Evolutionary conservation across 2,329 filamentous ascomycete genomes (phyloP), one percentile per base, ranked within the genome.

Genomic region (Xylariaceae sp.): DNA sequence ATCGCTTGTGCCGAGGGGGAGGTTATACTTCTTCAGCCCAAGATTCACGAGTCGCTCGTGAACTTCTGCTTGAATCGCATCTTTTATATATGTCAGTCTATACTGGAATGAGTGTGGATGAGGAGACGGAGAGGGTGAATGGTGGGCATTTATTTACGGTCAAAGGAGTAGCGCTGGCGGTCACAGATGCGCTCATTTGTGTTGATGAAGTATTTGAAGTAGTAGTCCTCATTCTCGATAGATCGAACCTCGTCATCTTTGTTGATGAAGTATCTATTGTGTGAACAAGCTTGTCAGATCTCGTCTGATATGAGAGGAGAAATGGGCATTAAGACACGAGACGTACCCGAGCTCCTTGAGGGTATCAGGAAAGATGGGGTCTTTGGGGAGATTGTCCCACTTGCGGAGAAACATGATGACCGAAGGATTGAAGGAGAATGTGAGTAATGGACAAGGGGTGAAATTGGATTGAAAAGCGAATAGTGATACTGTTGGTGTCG

Each of bases 161-260:
- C 88, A 74, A 96, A 85, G 45, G 86, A 80, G 64, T 88, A 88
- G 15, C 87, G 82, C 67, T 91, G 90, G 17, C 88, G 79, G 47
- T 88, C 82, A 72, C 96, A 96, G 74, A 88, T 81, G 44, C 91
- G 86, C n/a, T 83, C 78, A 72, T 91, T 92, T 66, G 84, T 86
- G 71, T 83, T 88, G 56, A 89, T 73, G 71, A 85, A 87, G 78
- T 82, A 96, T 66, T 89, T 82, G 77, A 90, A 96, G 70, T 86
- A 87, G 64, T 82, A 78, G 34, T 87, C 80, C 0, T 88, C 86
- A 42, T 90, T 77, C 18, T 82, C 77, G 57, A 89, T 87, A 62
- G 80, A 86, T 52, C 89, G 86, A 62, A 96, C 82, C 68, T 93
- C 85, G 65, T 93, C 90, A 0, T 85, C 74, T 0, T 86, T 80